Evolutionary conservation across 345 rosid species (phyloP).

Genomic region (Chamaenerion angustifolium): DNA sequence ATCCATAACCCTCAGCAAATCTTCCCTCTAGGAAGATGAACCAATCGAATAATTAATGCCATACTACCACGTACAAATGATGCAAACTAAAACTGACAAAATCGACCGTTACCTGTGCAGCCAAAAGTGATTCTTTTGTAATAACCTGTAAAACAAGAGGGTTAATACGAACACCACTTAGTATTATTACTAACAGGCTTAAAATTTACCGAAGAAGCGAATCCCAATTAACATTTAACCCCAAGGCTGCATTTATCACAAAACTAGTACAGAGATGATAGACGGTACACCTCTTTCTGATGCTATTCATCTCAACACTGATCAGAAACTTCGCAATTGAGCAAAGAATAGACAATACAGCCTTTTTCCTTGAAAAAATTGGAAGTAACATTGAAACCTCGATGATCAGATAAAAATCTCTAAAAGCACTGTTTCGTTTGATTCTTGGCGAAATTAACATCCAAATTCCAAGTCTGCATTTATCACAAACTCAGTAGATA

Average conservation of each 20-base stretch:
- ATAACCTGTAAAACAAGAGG: slow-evolving; percentile 39
- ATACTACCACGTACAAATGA: neutral
- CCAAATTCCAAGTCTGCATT: neutral
- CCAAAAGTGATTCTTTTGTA: slow-evolving; percentile 55
- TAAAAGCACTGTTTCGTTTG: too few relatives aligned
- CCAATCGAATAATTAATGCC: neutral
- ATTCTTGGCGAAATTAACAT: too few relatives aligned
- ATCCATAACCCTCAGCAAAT: slow-evolving; percentile 63
- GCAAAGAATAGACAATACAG: too few relatives aligned
- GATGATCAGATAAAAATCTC: too few relatives aligned
- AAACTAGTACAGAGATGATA: too few relatives aligned
- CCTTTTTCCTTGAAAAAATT: too few relatives aligned
- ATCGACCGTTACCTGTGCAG: slow-evolving; percentile 45
- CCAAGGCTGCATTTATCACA: too few relatives aligned
- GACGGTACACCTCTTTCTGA: too few relatives aligned
- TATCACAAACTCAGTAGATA: neutral
- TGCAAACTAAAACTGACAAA: neutral
- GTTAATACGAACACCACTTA: neutral
- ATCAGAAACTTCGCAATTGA: too few relatives aligned
- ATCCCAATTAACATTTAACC: too few relatives aligned
- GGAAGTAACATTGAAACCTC: too few relatives aligned
- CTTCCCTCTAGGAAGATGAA: slow-evolving; percentile 28
- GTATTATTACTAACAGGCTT: neutral
- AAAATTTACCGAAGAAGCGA: neutral
- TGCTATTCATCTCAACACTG: too few relatives aligned